Conservation (phyloP, 768 basidiomycete genomes). For the Porphyrellus cyaneotinctus region DNA sequence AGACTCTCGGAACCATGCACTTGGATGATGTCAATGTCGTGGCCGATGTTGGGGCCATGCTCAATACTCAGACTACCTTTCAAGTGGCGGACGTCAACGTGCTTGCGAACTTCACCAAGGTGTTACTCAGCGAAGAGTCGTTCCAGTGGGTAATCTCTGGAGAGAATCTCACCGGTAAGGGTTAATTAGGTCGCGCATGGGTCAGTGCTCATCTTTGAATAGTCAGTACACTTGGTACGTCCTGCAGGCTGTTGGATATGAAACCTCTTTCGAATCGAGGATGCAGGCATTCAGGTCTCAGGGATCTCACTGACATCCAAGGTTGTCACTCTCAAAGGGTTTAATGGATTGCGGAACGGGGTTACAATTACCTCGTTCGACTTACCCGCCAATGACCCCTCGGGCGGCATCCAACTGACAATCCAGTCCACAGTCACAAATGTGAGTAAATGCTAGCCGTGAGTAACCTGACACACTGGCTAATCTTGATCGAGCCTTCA, state of each 20-base stretch:
- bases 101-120: slow-evolving; percentile 63
- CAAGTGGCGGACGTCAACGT: slow-evolving; percentile 52
- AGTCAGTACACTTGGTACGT: slow-evolving; percentile 57
- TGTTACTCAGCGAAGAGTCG: slow-evolving; percentile 56
- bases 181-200: background rate
- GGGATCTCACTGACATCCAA: slow-evolving; percentile 54
- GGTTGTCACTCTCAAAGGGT: slow-evolving; percentile 60
- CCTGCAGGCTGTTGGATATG: background rate
- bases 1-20: slow-evolving; percentile 53
- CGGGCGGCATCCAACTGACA: slow-evolving; percentile 66
- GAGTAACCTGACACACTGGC: background rate
- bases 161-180: slow-evolving; percentile 56
- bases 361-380: slow-evolving; percentile 66
- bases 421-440: slow-evolving; percentile 57
- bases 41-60: slow-evolving; percentile 60
- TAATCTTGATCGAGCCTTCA: slow-evolving; percentile 47
- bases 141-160: slow-evolving; percentile 70
- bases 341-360: slow-evolving; percentile 62
- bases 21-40: slow-evolving; percentile 56
- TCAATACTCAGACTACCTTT: slow-evolving; percentile 54
- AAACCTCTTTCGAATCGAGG: background rate
- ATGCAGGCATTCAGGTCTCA: slow-evolving; percentile 51
- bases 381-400: slow-evolving; percentile 64
- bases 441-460: slow-evolving; percentile 34
- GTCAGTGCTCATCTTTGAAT: slow-evolving; percentile 8